phyloP scores from a whole-genome alignment of 75 land plant species.

The Larix kaempferi region DNA sequence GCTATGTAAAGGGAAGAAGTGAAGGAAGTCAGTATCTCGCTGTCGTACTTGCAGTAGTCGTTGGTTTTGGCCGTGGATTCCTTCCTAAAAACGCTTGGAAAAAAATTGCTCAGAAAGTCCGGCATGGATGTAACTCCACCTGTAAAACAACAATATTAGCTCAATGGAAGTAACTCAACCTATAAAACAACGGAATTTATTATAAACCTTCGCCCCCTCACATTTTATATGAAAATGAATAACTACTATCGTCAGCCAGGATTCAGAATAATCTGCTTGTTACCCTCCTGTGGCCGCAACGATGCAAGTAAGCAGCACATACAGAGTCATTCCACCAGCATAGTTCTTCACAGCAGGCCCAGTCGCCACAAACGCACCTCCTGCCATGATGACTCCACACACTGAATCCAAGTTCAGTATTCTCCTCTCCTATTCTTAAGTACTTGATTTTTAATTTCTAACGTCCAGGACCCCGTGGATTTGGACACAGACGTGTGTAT shows the following conservation, averaged over 20 bases:
- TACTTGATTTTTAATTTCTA: too few relatives aligned
- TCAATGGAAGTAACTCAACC: too few relatives aligned
- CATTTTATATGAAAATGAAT: too few relatives aligned
- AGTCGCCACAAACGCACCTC: not conserved
- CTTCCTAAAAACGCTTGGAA: constrained; percentile 12
- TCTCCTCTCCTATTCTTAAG: too few relatives aligned
- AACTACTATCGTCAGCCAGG: too few relatives aligned
- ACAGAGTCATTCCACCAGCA: constrained; percentile 18
- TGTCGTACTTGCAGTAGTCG: constrained; percentile 39
- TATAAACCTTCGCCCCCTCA: too few relatives aligned
- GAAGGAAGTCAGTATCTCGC: constrained; percentile 29
- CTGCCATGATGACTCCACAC: too few relatives aligned
- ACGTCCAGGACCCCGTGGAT: too few relatives aligned
- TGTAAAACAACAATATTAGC: too few relatives aligned
- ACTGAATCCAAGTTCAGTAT: too few relatives aligned
- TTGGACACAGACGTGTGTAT: too few relatives aligned
- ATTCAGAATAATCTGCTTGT: not conserved
- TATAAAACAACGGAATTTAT: too few relatives aligned
- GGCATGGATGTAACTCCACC: constrained; percentile 39
- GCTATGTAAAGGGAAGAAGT: constrained; percentile 45
- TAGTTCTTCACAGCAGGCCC: constrained; percentile 7
- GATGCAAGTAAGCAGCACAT: constrained; percentile 27
- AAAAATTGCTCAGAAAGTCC: constrained; percentile 19
- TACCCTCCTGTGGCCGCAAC: constrained; percentile 33
- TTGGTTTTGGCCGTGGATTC: constrained; percentile 6